A percentile compares a stretch with the other conserved stretches of the same genome.
Evolutionary conservation across 306 rosid species (phyloP).

Genomic region (Neltuma alba): DNA sequence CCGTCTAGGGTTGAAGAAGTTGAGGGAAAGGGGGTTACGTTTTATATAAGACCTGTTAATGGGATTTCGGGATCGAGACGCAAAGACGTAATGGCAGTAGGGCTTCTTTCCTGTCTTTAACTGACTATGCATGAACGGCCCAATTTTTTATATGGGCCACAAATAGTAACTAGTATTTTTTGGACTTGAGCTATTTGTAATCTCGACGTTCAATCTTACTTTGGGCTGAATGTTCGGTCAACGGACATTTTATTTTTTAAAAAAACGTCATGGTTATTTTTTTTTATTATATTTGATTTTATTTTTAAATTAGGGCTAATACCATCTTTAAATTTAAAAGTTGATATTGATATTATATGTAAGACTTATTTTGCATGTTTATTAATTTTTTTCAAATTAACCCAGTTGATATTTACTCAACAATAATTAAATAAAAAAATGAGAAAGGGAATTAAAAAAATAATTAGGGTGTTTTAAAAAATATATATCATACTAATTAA

Average conservation of each 20-base stretch:
- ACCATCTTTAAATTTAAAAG: too few relatives aligned
- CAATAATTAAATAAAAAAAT: too few relatives aligned
- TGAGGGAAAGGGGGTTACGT: accelerated
- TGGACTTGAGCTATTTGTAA: not conserved
- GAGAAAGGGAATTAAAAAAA: too few relatives aligned
- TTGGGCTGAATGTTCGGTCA: not conserved
- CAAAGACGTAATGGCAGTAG: not conserved
- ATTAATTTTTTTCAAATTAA: too few relatives aligned
- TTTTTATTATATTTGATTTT: too few relatives aligned
- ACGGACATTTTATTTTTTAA: not conserved
- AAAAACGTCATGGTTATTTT: not conserved
- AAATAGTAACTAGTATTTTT: not conserved
- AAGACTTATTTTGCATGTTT: too few relatives aligned
- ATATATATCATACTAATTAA: too few relatives aligned
- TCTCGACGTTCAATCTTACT: not conserved
- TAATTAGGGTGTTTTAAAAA: too few relatives aligned
- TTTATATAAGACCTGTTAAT: not conserved
- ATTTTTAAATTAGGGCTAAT: too few relatives aligned
- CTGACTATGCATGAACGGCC: not conserved
- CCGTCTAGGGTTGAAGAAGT: conserved; percentile 23
- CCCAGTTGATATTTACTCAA: too few relatives aligned
- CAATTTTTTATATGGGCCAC: not conserved
- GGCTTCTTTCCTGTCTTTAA: not conserved
- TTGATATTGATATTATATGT: too few relatives aligned
- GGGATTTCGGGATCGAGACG: not conserved